A percentile compares a stretch with the other conserved stretches of the same genome.
phyloP scores from a whole-genome alignment of 2,329 filamentous ascomycete genomes.

The Pseudogymnoascus verrucosus region DNA sequence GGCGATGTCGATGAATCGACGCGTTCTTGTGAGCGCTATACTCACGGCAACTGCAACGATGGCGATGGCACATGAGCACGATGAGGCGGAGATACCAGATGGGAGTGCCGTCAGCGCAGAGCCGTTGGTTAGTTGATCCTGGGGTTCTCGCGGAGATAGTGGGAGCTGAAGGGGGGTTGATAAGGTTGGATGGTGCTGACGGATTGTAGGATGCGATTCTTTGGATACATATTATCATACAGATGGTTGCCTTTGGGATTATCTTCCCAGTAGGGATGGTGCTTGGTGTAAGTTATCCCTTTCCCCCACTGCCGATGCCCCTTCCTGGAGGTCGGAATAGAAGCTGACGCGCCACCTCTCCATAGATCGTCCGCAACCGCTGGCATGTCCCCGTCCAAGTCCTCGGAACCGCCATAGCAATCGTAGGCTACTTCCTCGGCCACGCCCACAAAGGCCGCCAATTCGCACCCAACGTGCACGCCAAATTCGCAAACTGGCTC shows the following conservation, averaged over 20 bases:
- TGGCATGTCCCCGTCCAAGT: slow-evolving; percentile 92
- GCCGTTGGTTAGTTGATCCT: slow-evolving; percentile 53
- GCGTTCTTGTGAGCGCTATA: neutral
- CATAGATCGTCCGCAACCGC: slow-evolving; percentile 74
- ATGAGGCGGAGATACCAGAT: slow-evolving; percentile 53
- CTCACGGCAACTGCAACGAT: slow-evolving; percentile 12
- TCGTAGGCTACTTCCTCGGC: slow-evolving; percentile 83
- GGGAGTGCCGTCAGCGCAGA: slow-evolving; percentile 63
- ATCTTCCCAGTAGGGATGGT: slow-evolving; percentile 96
- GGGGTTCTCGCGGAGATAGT: neutral
- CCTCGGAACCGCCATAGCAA: slow-evolving; percentile 63
- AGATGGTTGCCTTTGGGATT: slow-evolving; percentile 81
- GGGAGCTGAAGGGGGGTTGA: slow-evolving; percentile 7
- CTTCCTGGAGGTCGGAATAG: neutral
- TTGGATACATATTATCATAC: slow-evolving; percentile 90
- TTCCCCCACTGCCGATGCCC: neutral
- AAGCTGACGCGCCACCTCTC: slow-evolving; percentile 12
- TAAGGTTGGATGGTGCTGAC: slow-evolving; percentile 27
- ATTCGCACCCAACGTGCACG: slow-evolving; percentile 75
- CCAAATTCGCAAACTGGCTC: slow-evolving; percentile 68
- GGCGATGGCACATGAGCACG: slow-evolving; percentile 35
- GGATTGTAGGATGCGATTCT: slow-evolving; percentile 61
- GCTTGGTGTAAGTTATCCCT: slow-evolving; percentile 58
- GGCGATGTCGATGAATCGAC: neutral
- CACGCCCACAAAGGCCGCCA: slow-evolving; percentile 85